Conservation (phyloP, 495 filamentous ascomycete genomes). For the Aspergillus taichungensis region DNA sequence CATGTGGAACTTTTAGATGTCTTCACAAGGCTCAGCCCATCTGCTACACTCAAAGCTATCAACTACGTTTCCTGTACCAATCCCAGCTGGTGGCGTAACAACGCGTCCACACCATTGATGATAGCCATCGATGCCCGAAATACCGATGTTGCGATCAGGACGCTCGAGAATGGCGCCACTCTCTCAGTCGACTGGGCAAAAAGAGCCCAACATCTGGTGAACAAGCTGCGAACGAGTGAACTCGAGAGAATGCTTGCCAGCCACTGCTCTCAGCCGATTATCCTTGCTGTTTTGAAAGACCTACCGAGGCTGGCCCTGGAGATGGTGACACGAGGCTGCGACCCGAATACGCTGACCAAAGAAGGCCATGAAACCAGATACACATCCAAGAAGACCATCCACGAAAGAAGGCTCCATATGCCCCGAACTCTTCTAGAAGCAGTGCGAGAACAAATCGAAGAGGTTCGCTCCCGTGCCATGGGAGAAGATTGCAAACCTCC, state of each 20-base stretch:
- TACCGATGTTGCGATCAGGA: slow-evolving; percentile 23
- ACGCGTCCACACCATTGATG: slow-evolving; percentile 29
- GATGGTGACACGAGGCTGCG: slow-evolving; percentile 49
- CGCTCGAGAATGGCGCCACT: slow-evolving; percentile 39
- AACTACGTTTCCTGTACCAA: slow-evolving; percentile 44
- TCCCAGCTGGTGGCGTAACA: slow-evolving; percentile 7
- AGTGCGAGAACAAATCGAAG: neutral
- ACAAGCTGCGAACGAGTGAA: slow-evolving; percentile 4
- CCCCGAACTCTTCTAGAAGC: slow-evolving; percentile 32
- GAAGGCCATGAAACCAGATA: slow-evolving; percentile 21
- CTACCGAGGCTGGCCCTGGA: slow-evolving; percentile 44
- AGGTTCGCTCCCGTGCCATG: no score
- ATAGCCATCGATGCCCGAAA: slow-evolving; percentile 34
- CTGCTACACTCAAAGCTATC: slow-evolving; percentile 51
- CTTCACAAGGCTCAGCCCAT: slow-evolving; percentile 49
- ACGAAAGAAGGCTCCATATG: slow-evolving; percentile 23
- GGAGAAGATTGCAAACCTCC: no score
- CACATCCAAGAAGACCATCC: neutral
- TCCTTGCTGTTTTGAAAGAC: slow-evolving; percentile 43
- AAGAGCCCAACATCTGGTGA: slow-evolving; percentile 27
- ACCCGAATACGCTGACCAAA: slow-evolving; percentile 42
- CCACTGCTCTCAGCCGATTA: slow-evolving; percentile 46
- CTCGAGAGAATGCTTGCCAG: slow-evolving; percentile 36
- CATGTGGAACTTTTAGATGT: slow-evolving; percentile 46
- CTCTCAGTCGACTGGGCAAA: slow-evolving; percentile 27